phyloP scores from a whole-genome alignment of 2,329 filamentous ascomycete genomes.

The Aspergillus tanneri region DNA sequence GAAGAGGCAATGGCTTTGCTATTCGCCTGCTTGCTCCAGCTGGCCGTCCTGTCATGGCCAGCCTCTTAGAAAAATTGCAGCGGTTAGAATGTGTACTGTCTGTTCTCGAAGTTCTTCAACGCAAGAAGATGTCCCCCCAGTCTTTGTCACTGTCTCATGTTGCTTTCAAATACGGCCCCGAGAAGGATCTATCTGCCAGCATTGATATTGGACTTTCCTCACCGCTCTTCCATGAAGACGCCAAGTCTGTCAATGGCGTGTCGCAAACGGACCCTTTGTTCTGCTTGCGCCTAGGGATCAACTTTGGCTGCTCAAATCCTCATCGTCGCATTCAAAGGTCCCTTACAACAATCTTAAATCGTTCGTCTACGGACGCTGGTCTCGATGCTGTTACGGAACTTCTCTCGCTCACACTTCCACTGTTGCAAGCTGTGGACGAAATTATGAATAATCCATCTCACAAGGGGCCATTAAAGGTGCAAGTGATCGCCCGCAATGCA shows the following conservation, averaged over 20 bases:
- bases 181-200: slow-evolving; percentile 29
- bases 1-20: slow-evolving; percentile 36
- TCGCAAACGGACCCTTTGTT: slow-evolving; percentile 29
- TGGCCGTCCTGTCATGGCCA: slow-evolving; percentile 36
- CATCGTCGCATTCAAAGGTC: slow-evolving; percentile 43
- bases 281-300: slow-evolving; percentile 31
- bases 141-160: slow-evolving; percentile 38
- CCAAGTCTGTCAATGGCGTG: slow-evolving; percentile 24
- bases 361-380: slow-evolving; percentile 27
- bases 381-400: slow-evolving; percentile 33
- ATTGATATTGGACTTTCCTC: slow-evolving; percentile 33
- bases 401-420: slow-evolving; percentile 38
- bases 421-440: slow-evolving; percentile 39
- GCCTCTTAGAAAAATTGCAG: slow-evolving; percentile 39
- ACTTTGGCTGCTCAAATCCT: slow-evolving; percentile 37
- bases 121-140: slow-evolving; percentile 32
- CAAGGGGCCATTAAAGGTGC: slow-evolving; percentile 26
- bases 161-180: slow-evolving; percentile 35
- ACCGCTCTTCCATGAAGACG: slow-evolving; percentile 15
- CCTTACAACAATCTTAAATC: slow-evolving; percentile 39
- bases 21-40: slow-evolving; percentile 39
- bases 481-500: slow-evolving; percentile 38
- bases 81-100: slow-evolving; percentile 39
- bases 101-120: slow-evolving; percentile 35
- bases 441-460: slow-evolving; percentile 29